Conservation (phyloP, 352 stramenopile species). For the Phytopythium litorale region DNA sequence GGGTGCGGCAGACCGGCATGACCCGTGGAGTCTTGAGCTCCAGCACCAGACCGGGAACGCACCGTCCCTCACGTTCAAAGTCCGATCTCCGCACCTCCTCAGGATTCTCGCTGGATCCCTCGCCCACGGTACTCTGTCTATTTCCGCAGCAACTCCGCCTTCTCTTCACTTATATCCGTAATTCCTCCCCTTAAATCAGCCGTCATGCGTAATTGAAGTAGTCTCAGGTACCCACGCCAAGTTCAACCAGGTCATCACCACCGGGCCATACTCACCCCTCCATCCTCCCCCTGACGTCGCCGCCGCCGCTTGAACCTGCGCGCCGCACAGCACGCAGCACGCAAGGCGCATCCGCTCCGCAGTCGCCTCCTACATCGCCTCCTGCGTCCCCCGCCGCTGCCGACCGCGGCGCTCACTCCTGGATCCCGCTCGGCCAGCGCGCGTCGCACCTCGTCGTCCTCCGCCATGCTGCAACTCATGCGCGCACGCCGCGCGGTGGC, state of each 20-base stretch:
- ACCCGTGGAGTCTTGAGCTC: too few species aligned
- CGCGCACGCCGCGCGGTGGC: not conserved
- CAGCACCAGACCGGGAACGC: too few species aligned
- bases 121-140: not conserved
- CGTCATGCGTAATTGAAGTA: not conserved
- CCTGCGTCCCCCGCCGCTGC: too few species aligned
- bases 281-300: not conserved
- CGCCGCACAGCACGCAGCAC: not conserved
- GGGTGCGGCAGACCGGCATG: too few species aligned
- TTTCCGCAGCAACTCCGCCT: not conserved
- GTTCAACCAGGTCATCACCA: slow-evolving; percentile 5
- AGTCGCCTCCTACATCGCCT: not conserved
- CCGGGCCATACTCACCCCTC: not conserved
- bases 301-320: not conserved
- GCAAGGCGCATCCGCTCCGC: not conserved
- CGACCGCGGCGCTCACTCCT: not conserved
- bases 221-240: not conserved
- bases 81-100: not conserved
- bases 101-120: not conserved
- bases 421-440: not conserved
- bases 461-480: slow-evolving; percentile 1
- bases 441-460: not conserved
- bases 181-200: not conserved
- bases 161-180: not conserved
- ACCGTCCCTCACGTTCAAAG: too few species aligned